A percentile compares a stretch with the other conserved stretches of the same genome.
Evolutionary conservation across 257 asterid species (phyloP).

Genomic region (Petunia axillaris): DNA sequence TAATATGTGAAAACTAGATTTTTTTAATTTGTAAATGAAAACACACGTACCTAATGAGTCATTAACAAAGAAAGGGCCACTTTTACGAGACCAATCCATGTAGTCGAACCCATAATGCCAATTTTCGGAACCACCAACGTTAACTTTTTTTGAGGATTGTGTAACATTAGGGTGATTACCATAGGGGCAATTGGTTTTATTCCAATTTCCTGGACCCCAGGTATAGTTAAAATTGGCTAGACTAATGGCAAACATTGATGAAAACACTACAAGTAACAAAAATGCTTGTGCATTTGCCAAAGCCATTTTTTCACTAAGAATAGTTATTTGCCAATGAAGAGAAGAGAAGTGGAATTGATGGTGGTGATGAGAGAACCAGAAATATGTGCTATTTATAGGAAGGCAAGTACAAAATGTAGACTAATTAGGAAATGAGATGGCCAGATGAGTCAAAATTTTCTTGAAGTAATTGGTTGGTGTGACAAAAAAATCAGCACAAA

Average conservation of each 20-base stretch:
- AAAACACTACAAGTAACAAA: slow-evolving; percentile 24
- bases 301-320: slow-evolving; percentile 28
- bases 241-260: slow-evolving; percentile 38
- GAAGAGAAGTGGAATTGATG: background rate
- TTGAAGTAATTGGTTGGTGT: slow-evolving; percentile 24
- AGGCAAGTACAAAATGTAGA: background rate
- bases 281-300: slow-evolving; percentile 24
- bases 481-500: background rate
- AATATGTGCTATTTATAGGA: slow-evolving; percentile 25
- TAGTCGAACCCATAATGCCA: slow-evolving; percentile 79
- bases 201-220: slow-evolving; percentile 35
- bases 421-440: background rate
- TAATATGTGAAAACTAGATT: background rate
- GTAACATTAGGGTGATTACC: slow-evolving; percentile 39
- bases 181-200: slow-evolving; percentile 41
- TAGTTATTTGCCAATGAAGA: background rate
- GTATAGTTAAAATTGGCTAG: slow-evolving; percentile 45
- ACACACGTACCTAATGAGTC: slow-evolving; percentile 53
- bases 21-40: background rate
- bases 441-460: background rate
- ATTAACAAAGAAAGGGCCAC: slow-evolving; percentile 60
- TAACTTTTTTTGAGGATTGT: slow-evolving; percentile 38
- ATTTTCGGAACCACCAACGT: slow-evolving; percentile 61
- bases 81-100: slow-evolving; percentile 66
- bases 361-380: slow-evolving; percentile 3